Evolutionary conservation across 805 yeast genomes (phyloP).

Genomic region (Saccharomyces mikatae): DNA sequence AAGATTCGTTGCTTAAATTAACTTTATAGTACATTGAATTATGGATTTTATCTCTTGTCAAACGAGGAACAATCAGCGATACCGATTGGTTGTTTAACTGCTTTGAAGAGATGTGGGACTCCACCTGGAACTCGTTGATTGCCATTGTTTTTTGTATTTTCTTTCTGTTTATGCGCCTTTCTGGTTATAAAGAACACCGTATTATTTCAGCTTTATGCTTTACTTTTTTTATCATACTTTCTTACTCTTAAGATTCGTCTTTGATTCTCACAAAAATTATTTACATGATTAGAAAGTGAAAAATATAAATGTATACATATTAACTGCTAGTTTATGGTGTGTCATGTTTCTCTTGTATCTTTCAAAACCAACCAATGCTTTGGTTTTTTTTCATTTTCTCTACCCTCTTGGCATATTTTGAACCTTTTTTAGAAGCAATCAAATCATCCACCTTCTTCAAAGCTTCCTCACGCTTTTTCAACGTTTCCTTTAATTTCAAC

Average conservation of each 20-base stretch:
- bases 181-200: background rate
- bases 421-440: slow-evolving; percentile 57
- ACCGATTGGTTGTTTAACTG: slow-evolving; percentile 29
- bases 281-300: background rate
- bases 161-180: background rate
- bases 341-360: background rate
- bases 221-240: background rate
- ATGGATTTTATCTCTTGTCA: slow-evolving; percentile 27
- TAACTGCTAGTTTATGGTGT: background rate
- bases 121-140: slow-evolving; percentile 25
- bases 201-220: background rate
- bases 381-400: slow-evolving; percentile 33
- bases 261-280: background rate
- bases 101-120: slow-evolving; percentile 23
- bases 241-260: background rate
- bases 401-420: slow-evolving; percentile 37
- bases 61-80: slow-evolving; percentile 27
- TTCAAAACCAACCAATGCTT: slow-evolving; percentile 24
- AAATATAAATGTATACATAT: background rate
- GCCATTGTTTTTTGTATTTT: background rate
- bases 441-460: slow-evolving; percentile 57
- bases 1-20: slow-evolving; percentile 17
- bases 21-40: slow-evolving; percentile 26
- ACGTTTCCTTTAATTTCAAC: slow-evolving; percentile 51
- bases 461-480: slow-evolving; percentile 56